Conservation (phyloP, 1,139 yeast genomes). For the Yamadazyma sp. region DNA sequence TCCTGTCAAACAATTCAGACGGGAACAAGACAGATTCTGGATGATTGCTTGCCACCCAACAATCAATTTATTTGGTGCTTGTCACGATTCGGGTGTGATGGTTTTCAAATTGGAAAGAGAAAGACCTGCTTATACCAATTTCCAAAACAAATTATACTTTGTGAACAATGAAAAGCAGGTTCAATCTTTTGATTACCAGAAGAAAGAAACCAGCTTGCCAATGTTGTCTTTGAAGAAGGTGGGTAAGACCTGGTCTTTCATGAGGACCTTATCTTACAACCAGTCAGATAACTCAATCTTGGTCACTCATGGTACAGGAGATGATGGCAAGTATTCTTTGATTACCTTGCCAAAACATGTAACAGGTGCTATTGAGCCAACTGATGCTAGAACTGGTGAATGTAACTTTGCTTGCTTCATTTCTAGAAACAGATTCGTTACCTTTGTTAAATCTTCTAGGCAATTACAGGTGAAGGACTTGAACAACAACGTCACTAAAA, state of each 20-base stretch:
- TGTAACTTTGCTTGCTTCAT: slow-evolving; percentile 88
- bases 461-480: slow-evolving; percentile 81
- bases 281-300: slow-evolving; percentile 88
- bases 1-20: slow-evolving; percentile 90
- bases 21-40: slow-evolving; percentile 97
- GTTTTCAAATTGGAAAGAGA: slow-evolving; percentile 97
- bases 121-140: slow-evolving; percentile 83
- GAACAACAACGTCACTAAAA: slow-evolving; percentile 76
- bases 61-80: slow-evolving; percentile 91
- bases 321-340: slow-evolving; percentile 65
- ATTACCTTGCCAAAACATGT: slow-evolving; percentile 81
- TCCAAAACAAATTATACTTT: slow-evolving; percentile 69
- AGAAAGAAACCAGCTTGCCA: slow-evolving; percentile 67
- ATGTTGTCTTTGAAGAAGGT: slow-evolving; percentile 80
- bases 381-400: slow-evolving; percentile 72
- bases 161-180: slow-evolving; percentile 86
- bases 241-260: slow-evolving; percentile 84
- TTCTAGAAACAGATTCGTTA: slow-evolving; percentile 91
- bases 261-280: slow-evolving; percentile 83
- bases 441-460: slow-evolving; percentile 63
- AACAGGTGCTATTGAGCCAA: slow-evolving; percentile 90
- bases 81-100: slow-evolving; percentile 98
- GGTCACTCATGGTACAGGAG: slow-evolving; percentile 75
- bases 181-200: slow-evolving; percentile 69
- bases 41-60: slow-evolving; percentile 83